Percentiles rank a stretch among this genome's conserved stretches.
Evolutionary conservation across 1,284 basidiomycete species (phyloP).

Genomic region (Sporisorium reilianum): DNA sequence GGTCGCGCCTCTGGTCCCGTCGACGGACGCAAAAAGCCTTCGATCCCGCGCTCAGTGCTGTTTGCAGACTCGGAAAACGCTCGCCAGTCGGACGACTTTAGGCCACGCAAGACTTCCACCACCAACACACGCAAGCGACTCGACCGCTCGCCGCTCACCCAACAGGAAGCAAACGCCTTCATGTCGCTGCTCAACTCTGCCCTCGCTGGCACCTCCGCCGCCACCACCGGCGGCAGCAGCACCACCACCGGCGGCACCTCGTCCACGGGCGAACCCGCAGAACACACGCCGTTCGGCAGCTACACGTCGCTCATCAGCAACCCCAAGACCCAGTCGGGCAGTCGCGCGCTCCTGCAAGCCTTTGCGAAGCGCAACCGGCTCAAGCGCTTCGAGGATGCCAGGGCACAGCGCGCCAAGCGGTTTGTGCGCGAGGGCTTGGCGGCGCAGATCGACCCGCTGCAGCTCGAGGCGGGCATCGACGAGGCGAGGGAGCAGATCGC

Average conservation of each 20-base stretch:
- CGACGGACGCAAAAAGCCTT: conserved; percentile 13
- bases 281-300: conserved; percentile 35
- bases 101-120: conserved; percentile 6
- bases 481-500: conserved; percentile 45
- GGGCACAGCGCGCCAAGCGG: conserved; percentile 19
- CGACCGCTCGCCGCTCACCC: conserved; percentile 38
- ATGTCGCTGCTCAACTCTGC: conserved; percentile 39
- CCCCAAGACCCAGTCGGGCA: conserved; percentile 24
- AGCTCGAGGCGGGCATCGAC: conserved; percentile 51
- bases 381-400: conserved; percentile 23
- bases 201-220: conserved; percentile 18
- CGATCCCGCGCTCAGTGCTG: conserved; percentile 41
- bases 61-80: conserved; percentile 34
- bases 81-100: conserved; percentile 27
- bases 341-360: conserved; percentile 27
- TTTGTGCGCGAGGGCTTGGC: conserved; percentile 44
- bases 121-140: conserved; percentile 15
- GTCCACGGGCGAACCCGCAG: not conserved
- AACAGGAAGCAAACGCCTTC: conserved; percentile 47
- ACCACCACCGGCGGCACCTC: not conserved
- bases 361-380: conserved; percentile 39
- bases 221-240: not conserved
- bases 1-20: not conserved
- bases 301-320: conserved; percentile 42
- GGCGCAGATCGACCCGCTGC: conserved; percentile 26